Evolutionary conservation across 163 green algal genomes (phyloP), one percentile per base, ranked within the genome.

Genomic region (Chlamydomonas reinhardtii): DNA sequence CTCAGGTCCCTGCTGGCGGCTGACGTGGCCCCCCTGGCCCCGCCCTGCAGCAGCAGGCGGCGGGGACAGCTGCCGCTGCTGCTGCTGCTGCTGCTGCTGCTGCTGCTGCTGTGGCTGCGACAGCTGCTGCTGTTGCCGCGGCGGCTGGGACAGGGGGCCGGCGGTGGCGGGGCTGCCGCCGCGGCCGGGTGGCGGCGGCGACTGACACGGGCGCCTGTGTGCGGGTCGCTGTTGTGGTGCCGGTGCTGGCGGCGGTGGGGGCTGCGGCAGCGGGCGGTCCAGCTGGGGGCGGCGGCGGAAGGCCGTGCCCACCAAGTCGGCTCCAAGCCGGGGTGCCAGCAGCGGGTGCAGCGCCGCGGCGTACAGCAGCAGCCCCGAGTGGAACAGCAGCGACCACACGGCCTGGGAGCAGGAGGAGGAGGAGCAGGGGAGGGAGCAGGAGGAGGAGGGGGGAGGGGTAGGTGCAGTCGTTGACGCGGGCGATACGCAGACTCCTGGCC

Each of bases 251-350:
- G 6, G 31, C 52, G 14, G n/a, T 15, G 35, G 76, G 9, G 8
- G 35, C 34, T 24, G 35, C 22, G 14, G 39, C 25, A 2, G 76
- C 43, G 8, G 64, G n/a, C 9, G 78, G 78, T 48, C 70, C 78
- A 17, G 19, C 48, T 56, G 48, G 0, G 78, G 78, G 17, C 48
- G 31, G 20, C 43, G 34, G 43, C 69, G 32, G 54, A 77, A 85
- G 52, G 79, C 79, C 0, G 68, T 78, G 24, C 79, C 79, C 14
- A 85, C 39, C 14, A 69, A 69, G 69, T 85, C 79, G 6, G 24
- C 31, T 4, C 34, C 78, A 31, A 75, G 59, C 6, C 48, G 48
- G 48, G 64, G 64, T 22, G 59, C 22, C 66, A 85, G 77, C 43
- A 69, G 52, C 37, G 66, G 69, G 70, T 86, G 70, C 70, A 86